phyloP scores from a whole-genome alignment of 345 rosid genomes.

The Erucastrum elatum region DNA sequence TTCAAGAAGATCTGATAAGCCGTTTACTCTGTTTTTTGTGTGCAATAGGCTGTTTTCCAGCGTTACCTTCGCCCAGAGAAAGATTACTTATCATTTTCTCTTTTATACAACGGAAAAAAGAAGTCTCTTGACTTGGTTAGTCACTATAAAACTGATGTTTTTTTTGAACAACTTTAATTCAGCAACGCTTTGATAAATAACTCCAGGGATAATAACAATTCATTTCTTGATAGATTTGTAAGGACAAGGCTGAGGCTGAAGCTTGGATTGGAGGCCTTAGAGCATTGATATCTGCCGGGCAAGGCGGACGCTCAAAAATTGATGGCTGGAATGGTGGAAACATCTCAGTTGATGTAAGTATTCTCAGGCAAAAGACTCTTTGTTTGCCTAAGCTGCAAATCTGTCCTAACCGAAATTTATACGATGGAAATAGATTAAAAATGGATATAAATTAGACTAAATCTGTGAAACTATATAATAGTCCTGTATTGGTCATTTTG shows the following conservation, averaged over 20 bases:
- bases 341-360: constrained; percentile 78
- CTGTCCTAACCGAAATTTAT: not conserved
- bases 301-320: constrained; percentile 92
- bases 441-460: not conserved
- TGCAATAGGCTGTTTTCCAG: constrained; percentile 76
- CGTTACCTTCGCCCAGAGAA: constrained; percentile 81
- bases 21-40: not conserved
- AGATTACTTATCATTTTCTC: constrained; percentile 90
- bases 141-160: constrained; percentile 24
- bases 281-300: constrained; percentile 67
- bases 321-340: constrained; percentile 93
- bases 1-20: constrained; percentile 11
- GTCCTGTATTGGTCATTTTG: no score
- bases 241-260: constrained; percentile 94
- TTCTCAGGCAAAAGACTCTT: constrained; percentile 8
- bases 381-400: not conserved
- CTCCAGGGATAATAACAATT: constrained; percentile 27
- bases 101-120: constrained; percentile 79
- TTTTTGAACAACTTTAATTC: not conserved
- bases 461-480: not conserved
- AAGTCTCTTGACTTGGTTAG: constrained; percentile 97
- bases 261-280: constrained; percentile 86
- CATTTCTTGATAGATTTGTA: constrained; percentile 66
- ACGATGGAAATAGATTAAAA: not conserved
- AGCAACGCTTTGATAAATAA: constrained; percentile 22